Evolutionary conservation across 2,329 filamentous ascomycete genomes (phyloP).

Genomic region (Aspergillus sp.): DNA sequence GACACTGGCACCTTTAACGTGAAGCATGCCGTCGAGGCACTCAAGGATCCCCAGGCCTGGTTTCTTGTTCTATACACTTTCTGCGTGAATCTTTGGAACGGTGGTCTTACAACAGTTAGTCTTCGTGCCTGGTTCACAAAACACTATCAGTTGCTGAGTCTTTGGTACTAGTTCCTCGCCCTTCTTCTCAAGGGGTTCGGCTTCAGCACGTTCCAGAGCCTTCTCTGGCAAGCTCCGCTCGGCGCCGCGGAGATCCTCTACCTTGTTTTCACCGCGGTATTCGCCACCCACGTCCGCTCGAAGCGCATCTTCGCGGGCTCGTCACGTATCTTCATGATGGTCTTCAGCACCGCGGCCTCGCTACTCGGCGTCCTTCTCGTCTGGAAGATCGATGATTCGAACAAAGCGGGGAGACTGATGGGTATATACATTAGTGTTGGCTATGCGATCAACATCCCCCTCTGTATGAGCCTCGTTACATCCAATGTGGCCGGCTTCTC

Average conservation of each 20-base stretch:
- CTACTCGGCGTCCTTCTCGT: conserved; percentile 35
- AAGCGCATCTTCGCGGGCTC: background rate
- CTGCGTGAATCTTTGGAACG: conserved; percentile 35
- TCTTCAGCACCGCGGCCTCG: conserved; percentile 28
- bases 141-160: background rate
- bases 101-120: conserved; percentile 31
- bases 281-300: conserved; percentile 29
- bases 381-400: conserved; percentile 26
- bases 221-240: conserved; percentile 38
- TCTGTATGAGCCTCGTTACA: conserved; percentile 34
- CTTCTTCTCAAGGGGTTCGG: conserved; percentile 40
- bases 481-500: conserved; percentile 39
- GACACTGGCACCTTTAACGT: conserved; percentile 47
- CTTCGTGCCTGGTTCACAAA: background rate
- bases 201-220: conserved; percentile 30
- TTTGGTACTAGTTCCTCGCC: conserved; percentile 26
- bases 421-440: conserved; percentile 32
- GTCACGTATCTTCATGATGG: conserved; percentile 34
- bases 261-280: conserved; percentile 29
- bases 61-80: conserved; percentile 33
- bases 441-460: conserved; percentile 36
- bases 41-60: conserved; percentile 34
- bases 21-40: conserved; percentile 40
- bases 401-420: conserved; percentile 28
- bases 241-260: conserved; percentile 36